These are phyloP conservation scores for Filobasidium floriforme DNA, from an alignment of 768 basidiomycete species.

Conservation along the genomic window DNA sequence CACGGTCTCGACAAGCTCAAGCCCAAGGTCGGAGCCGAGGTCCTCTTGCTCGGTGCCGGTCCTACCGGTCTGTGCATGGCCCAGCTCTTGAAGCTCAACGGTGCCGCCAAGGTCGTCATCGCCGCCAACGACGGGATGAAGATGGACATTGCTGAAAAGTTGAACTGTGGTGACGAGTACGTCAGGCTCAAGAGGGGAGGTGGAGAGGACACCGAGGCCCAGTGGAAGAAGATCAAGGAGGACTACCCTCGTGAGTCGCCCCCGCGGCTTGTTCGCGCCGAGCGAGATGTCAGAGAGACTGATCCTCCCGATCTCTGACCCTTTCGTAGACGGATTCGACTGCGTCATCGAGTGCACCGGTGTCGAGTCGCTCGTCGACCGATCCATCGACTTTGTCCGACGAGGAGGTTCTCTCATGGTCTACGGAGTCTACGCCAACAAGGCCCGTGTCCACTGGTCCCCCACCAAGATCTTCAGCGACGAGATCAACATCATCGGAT, in stretches of 20 bases:
- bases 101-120: slow-evolving; percentile 69
- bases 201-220: slow-evolving; percentile 55
- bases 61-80: slow-evolving; percentile 86
- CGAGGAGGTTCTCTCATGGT: slow-evolving; percentile 47
- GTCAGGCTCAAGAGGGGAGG: slow-evolving; percentile 64
- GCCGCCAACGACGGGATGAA: slow-evolving; percentile 81
- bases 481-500: slow-evolving; percentile 73
- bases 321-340: slow-evolving; percentile 67
- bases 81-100: slow-evolving; percentile 78
- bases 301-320: background rate
- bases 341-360: slow-evolving; percentile 77
- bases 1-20: slow-evolving; percentile 84
- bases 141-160: slow-evolving; percentile 72
- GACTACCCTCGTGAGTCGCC: slow-evolving; percentile 63
- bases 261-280: too few relatives aligned
- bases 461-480: slow-evolving; percentile 72
- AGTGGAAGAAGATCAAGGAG: slow-evolving; percentile 72
- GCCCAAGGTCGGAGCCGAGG: slow-evolving; percentile 73
- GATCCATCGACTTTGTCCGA: slow-evolving; percentile 80
- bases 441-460: slow-evolving; percentile 75
- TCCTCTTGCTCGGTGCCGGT: slow-evolving; percentile 78
- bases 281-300: slow-evolving; percentile 6
- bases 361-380: slow-evolving; percentile 76
- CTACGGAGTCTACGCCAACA: slow-evolving; percentile 84
- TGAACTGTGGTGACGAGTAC: slow-evolving; percentile 76